A percentile compares a stretch with the other conserved stretches of the same genome.
These are phyloP conservation scores for Pythium apleroticum DNA, from an alignment of 352 stramenopile genomes.

Conservation along the genomic window DNA sequence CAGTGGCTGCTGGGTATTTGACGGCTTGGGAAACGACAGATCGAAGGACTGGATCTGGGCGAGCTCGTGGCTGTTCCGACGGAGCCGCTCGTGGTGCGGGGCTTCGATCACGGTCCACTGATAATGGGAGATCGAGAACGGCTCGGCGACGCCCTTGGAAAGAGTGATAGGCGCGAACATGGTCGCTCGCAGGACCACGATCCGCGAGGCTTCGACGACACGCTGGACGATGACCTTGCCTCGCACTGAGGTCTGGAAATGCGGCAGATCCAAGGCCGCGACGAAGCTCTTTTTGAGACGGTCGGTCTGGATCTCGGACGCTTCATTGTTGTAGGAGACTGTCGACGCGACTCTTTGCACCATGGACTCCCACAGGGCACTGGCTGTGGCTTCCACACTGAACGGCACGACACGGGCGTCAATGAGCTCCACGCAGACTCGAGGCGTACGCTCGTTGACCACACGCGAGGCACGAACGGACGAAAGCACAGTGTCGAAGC, in stretches of 20 bases:
- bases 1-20: background rate
- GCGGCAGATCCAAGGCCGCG: constrained; percentile 7
- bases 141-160: background rate
- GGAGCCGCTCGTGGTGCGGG: constrained; percentile 12
- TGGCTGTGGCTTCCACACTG: background rate
- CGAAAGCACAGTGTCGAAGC: constrained; percentile 4
- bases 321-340: constrained; percentile 5
- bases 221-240: constrained; percentile 38
- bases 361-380: constrained; percentile 16
- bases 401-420: constrained; percentile 18
- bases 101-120: constrained; percentile 15
- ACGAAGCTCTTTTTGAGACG: constrained; percentile 16
- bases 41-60: constrained; percentile 22
- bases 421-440: constrained; percentile 1
- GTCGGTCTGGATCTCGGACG: constrained; percentile 11
- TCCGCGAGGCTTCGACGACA: constrained; percentile 33
- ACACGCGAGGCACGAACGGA: background rate
- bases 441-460: background rate
- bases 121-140: constrained; percentile 14
- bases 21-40: constrained; percentile 9
- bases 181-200: constrained; percentile 43
- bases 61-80: constrained; percentile 3
- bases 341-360: background rate
- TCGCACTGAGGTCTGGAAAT: constrained; percentile 28
- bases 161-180: constrained; percentile 32